Evolutionary conservation across 202 grass and related monocot species (phyloP), one percentile per base, ranked within the genome.

Genomic region (Carex arenaria): DNA sequence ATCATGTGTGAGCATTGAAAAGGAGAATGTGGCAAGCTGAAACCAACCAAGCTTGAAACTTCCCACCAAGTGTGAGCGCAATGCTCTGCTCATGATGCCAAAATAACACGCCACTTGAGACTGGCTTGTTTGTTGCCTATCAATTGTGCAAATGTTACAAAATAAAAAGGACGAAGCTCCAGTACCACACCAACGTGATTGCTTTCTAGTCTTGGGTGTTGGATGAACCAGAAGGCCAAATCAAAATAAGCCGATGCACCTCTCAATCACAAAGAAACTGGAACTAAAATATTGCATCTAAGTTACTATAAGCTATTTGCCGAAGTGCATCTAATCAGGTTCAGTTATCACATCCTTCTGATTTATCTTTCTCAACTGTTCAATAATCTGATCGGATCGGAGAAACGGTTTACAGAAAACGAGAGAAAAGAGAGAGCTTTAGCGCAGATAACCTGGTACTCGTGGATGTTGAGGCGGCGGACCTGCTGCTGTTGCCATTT

Each of bases 381-480:
- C 30, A 15, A 18, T n/a, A 26, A 62, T 47, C 49, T 64, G 31
- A 80, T 20, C 12, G 43, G 80, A 80, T 15, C 32, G 59, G 54
- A 51, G 13, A 47, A 66, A 83, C 80, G 22, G 70, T 28, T 60
- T 19, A 59, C 3, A 59, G 42, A 30, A 45, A 85, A 82, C 61
- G 54, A 52, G 23, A 40, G 1, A 28, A 40, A 60, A 52, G 9
- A 26, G 77, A 28, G 14, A 82, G 83, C 80, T 86, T 38, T 2
- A 45, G 10, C 6, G 9, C 1, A 63, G 57, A 71, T 30, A 62
- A 99, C 96, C 93, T 99, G 96, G 84, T 99, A 99, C 87, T 99
- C 96, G 85, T 99, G 96, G 89, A 99, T 94, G 85, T 99, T 99
- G 89, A 99, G 96, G 85, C 93, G 96, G 87, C 96, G 96, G 67